Base-by-base conservation (phyloP, 169 alveolate species). In the Cystoisospora suis region DNA sequence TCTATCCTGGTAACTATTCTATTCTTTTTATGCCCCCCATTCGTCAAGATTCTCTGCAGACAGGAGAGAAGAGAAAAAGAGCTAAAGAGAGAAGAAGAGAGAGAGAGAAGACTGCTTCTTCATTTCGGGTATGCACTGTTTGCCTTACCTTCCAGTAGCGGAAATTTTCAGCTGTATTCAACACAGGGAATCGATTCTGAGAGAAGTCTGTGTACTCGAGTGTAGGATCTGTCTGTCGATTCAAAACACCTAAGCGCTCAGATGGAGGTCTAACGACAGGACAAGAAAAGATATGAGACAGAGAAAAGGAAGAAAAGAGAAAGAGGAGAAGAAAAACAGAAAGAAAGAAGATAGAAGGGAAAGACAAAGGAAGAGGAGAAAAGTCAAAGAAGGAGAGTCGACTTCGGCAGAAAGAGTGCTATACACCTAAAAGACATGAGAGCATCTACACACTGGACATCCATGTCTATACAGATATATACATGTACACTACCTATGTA, bases 131-230 rank as follows among this genome's bases (percentile, higher is more conserved):
- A n/a, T n/a, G n/a, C n/a, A n/a, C n/a, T n/a, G n/a, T n/a, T n/a
- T n/a, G 61, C 34, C 77, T n/a, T 32, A 94, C 95, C 94, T 94
- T 93, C 97, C 97, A 79, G 86, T 88, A 92, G 7, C 96, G 93
- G 49, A 89, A 92, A 87, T 96, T 96, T 80, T 95, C 96, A 59
- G 95, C 81, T 17, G 98, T 96, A 29, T 92, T 93, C 80, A 96
- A 88, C 20, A 97, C 95, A 3, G 98, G 98, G 92, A 95, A 95
- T 20, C 98, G 92, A 61, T 86, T 91, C 45, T 81, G 91, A 23
- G 85, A 7, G 75, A 86, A 91, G 85, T 86, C 90, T 61, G 53
- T 61, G 58, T 89, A 89, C 17, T 5, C 29, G 5, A 77, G 29
- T 47, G 27, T 27, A 20, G 88, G 7, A 17, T 23, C 27, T 20